phyloP scores from a whole-genome alignment of 805 yeast species.

The Candida patagonica region DNA sequence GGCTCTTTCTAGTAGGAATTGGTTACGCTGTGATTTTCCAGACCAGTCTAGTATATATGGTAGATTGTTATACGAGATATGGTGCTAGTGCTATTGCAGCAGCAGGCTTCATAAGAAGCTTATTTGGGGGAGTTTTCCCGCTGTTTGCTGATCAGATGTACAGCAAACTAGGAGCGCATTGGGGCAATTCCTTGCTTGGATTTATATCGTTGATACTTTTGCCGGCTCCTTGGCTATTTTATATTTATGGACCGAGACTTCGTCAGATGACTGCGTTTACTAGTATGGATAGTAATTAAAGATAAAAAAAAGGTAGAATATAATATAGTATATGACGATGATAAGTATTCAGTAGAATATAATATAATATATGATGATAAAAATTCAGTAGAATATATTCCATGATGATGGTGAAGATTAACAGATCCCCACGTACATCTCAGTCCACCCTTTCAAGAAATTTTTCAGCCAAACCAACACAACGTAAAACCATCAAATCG shows the following conservation, averaged over 20 bases:
- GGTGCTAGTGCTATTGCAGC: constrained; percentile 63
- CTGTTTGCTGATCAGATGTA: constrained; percentile 48
- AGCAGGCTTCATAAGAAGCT: constrained; percentile 49
- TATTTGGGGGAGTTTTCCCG: constrained; percentile 55
- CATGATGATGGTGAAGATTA: no score
- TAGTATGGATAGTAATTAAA: no score
- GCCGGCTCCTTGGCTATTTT: constrained; percentile 37
- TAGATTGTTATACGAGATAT: constrained; percentile 48
- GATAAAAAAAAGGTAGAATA: no score
- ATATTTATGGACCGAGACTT: constrained; percentile 34
- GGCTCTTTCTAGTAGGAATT: constrained; percentile 41
- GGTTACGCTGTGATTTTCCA: constrained; percentile 51
- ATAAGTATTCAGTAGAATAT: no score
- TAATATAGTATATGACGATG: no score
- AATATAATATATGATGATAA: no score
- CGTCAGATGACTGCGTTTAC: no score
- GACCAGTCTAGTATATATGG: constrained; percentile 49
- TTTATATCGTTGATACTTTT: constrained; percentile 34
- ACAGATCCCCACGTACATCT: constrained; percentile 4
- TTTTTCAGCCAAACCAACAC: constrained; percentile 1
- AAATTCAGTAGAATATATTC: no score
- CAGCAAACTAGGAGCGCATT: constrained; percentile 38
- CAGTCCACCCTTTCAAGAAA: neutral
- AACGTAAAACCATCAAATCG: neutral
- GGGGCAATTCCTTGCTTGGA: constrained; percentile 50